phyloP scores from a whole-genome alignment of 176 grass and related monocot genomes.

The Poa pratensis region DNA sequence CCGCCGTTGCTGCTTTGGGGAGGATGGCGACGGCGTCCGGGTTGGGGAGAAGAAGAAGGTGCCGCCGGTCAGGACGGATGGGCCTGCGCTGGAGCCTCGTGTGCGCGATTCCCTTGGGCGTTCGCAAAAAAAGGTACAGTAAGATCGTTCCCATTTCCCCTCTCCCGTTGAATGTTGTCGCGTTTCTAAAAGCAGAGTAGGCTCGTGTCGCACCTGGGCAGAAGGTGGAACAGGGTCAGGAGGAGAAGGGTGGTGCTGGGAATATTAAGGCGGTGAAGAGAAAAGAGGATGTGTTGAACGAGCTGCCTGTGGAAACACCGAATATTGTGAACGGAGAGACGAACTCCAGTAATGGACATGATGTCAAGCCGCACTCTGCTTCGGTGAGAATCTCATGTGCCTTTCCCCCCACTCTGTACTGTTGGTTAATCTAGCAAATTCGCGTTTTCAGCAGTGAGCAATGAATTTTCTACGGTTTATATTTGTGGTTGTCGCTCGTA shows the following conservation, averaged over 20 bases:
- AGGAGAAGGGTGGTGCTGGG: not conserved
- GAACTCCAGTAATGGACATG: not conserved
- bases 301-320: not conserved
- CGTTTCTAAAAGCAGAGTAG: conserved; percentile 9
- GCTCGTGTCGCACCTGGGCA: not conserved
- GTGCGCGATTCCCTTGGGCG: not conserved
- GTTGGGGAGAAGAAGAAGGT: not conserved
- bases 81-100: not conserved
- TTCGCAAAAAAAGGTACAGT: not conserved
- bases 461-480: not conserved
- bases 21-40: no score
- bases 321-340: not conserved
- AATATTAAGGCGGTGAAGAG: not conserved
- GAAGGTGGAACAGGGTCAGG: not conserved
- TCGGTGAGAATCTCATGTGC: conserved; percentile 3
- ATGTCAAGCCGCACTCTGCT: not conserved
- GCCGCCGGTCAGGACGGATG: not conserved
- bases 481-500: not conserved
- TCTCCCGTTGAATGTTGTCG: not conserved
- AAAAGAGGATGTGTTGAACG: not conserved
- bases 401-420: not conserved
- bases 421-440: not conserved
- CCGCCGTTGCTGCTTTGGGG: no score
- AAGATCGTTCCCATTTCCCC: not conserved
- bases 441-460: not conserved